Evolutionary conservation across 345 rosid species (phyloP), one percentile per base, ranked within the genome.

Genomic region (Eutrema heterophyllum): DNA sequence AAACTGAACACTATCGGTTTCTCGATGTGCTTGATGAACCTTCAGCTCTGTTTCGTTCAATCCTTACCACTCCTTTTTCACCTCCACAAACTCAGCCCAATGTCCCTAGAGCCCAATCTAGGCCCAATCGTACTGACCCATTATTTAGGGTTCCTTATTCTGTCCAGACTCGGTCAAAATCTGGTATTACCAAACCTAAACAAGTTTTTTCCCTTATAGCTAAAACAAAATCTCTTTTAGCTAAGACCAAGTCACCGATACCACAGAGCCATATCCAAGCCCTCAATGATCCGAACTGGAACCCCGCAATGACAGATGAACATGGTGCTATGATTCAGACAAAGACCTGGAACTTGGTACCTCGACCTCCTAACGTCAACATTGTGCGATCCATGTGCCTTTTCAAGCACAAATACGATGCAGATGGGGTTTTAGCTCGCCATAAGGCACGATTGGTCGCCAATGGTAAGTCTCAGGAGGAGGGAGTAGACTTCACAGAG

Each of bases 401-500:
- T 2, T 46, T n/a, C 3, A 46, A 46, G 7, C 51, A 46, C 4
- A 46, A 46, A 16, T 46, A 5, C 2, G 24, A 46, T 46, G 24
- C 21, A 1, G 10, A 46, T 5, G 21, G 24, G 0, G 0, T 0
- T 1, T 3, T 46, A 1, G 0, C 0, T 2, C 3, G 51, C 0
- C 51, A 46, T 7, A 46, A 46, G 1, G 51, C 51, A 0, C 2
- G 51, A 6, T 16, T 46, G 7, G 51, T 46, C 0, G 51, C 51
- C 0, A 46, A 16, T 7, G 51, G 51, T 1, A 46, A 46, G 6
- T 46, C 24, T 0, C 51, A 46, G 2, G 51, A 46, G 1, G 4
- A 6, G 3, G 51, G 51, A 0, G 1, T 46, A 2, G 24, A n/a
- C 4, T 46, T 6, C 4, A 16, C 1, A 0, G 24, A 46, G 10